Conservation (phyloP, 2,329 filamentous ascomycete species). For the Cryphonectria radicalis region DNA sequence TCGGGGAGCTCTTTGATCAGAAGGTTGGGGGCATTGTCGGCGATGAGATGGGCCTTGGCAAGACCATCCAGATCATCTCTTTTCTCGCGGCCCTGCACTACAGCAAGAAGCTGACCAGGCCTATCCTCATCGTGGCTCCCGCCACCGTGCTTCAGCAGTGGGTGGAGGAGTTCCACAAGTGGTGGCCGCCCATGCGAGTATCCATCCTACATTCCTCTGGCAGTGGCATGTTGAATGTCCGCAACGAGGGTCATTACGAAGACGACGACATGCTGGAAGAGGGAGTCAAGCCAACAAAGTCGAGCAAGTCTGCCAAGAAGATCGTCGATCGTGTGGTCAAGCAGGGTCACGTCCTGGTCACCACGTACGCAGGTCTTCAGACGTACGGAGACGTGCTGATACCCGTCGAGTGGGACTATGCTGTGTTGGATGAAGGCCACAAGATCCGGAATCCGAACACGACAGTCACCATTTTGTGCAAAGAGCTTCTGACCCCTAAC, state of each 20-base stretch:
- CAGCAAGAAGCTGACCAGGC: constrained; percentile 81
- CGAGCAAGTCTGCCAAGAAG: constrained; percentile 71
- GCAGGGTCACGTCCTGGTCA: constrained; percentile 91
- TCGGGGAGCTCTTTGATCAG: constrained; percentile 89
- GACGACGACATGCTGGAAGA: constrained; percentile 59
- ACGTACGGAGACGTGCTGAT: constrained; percentile 85
- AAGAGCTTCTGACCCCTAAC: constrained; percentile 87
- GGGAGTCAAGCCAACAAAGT: constrained; percentile 51
- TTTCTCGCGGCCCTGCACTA: constrained; percentile 92
- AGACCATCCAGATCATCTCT: constrained; percentile 72
- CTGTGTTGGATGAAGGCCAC: constrained; percentile 94
- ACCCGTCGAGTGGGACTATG: constrained; percentile 87
- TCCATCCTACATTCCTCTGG: constrained; percentile 95
- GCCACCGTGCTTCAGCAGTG: constrained; percentile 96
- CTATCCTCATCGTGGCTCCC: constrained; percentile 89
- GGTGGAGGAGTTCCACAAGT: constrained; percentile 97
- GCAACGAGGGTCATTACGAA: constrained; percentile 61
- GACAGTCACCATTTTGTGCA: constrained; percentile 92
- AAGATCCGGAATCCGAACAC: constrained; percentile 98
- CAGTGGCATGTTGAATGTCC: constrained; percentile 90
- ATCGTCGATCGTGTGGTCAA: constrained; percentile 82
- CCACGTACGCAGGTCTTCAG: constrained; percentile 94
- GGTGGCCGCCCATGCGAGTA: constrained; percentile 98
- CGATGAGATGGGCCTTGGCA: constrained; percentile 98
- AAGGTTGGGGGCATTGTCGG: constrained; percentile 92